A percentile compares a stretch with the other conserved stretches of the same genome.
Evolutionary conservation across 2,329 filamentous ascomycete genomes (phyloP).

Genomic region (Fusarium proliferatum): DNA sequence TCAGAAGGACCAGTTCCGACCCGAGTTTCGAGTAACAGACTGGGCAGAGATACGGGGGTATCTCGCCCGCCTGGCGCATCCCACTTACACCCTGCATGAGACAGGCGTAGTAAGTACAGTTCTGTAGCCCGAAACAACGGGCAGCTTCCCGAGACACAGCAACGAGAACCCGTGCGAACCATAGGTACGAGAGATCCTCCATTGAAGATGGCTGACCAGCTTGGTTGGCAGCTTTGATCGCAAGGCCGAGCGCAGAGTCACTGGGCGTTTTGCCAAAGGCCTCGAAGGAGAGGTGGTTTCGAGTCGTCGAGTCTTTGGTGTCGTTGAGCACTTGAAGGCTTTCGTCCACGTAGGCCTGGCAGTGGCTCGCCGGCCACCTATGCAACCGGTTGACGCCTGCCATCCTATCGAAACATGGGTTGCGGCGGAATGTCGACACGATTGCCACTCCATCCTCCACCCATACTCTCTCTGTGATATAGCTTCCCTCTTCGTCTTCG

Average conservation of each 20-base stretch:
- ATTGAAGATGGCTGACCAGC: neutral
- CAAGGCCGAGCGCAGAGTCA: constrained; percentile 48
- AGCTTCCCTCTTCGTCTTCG: constrained; percentile 71
- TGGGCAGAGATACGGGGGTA: constrained; percentile 72
- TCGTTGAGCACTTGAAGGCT: too few relatives aligned
- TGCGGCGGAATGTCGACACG: constrained; percentile 71
- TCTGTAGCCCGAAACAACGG: constrained; percentile 74
- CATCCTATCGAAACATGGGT: constrained; percentile 60
- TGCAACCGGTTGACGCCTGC: constrained; percentile 59
- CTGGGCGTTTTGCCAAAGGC: neutral
- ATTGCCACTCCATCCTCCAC: constrained; percentile 71
- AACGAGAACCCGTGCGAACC: constrained; percentile 67
- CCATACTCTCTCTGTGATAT: constrained; percentile 74
- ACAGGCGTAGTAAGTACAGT: constrained; percentile 74
- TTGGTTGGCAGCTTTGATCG: constrained; percentile 46
- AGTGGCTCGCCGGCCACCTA: constrained; percentile 74
- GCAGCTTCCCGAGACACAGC: constrained; percentile 74
- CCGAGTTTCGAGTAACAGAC: constrained; percentile 67
- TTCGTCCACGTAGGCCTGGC: constrained; percentile 59
- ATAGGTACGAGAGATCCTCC: constrained; percentile 56
- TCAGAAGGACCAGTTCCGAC: constrained; percentile 15
- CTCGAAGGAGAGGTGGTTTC: neutral
- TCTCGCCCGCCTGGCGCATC: constrained; percentile 67
- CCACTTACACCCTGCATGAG: constrained; percentile 70
- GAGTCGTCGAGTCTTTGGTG: too few relatives aligned